Conservation (phyloP, 2,329 filamentous ascomycete genomes). For the Juglanconis oblonga region DNA sequence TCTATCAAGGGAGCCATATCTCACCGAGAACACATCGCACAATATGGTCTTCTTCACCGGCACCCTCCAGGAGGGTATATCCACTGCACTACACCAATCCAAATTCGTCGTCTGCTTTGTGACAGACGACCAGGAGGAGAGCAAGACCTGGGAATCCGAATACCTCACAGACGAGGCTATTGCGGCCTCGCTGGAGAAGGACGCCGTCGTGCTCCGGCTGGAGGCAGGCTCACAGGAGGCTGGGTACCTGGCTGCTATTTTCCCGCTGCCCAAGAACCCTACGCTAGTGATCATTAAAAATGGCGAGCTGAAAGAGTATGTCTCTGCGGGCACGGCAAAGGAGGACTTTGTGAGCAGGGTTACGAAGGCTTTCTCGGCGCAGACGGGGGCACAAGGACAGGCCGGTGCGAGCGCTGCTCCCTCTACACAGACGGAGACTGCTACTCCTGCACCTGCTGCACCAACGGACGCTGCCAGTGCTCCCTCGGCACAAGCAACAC, state of each 20-base stretch:
- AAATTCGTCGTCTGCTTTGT: conserved; percentile 87
- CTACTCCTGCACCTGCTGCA: conserved; percentile 14
- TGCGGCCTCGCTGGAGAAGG: conserved; percentile 52
- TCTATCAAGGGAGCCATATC: not conserved
- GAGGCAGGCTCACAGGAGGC: conserved; percentile 75
- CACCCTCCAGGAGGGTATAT: conserved; percentile 76
- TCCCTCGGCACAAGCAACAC: conserved; percentile 6
- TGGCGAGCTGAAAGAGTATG: conserved; percentile 74
- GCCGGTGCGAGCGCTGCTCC: not conserved
- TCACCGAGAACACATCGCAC: not conserved
- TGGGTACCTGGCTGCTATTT: conserved; percentile 76
- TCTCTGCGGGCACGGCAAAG: conserved; percentile 61
- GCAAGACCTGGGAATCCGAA: conserved; percentile 68
- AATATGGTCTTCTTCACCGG: conserved; percentile 75
- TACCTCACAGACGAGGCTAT: conserved; percentile 58
- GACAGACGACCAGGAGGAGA: conserved; percentile 71
- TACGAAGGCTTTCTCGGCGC: conserved; percentile 33
- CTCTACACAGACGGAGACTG: not conserved
- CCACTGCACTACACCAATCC: conserved; percentile 66
- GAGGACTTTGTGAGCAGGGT: conserved; percentile 65
- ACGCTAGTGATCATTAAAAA: conserved; percentile 78
- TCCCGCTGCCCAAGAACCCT: conserved; percentile 74
- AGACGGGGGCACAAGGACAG: not conserved
- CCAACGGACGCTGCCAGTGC: conserved; percentile 2
- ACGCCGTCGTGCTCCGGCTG: conserved; percentile 69